Evolutionary conservation across 139 green algal genomes (phyloP).

Genomic region (Nannochloris sp.): DNA sequence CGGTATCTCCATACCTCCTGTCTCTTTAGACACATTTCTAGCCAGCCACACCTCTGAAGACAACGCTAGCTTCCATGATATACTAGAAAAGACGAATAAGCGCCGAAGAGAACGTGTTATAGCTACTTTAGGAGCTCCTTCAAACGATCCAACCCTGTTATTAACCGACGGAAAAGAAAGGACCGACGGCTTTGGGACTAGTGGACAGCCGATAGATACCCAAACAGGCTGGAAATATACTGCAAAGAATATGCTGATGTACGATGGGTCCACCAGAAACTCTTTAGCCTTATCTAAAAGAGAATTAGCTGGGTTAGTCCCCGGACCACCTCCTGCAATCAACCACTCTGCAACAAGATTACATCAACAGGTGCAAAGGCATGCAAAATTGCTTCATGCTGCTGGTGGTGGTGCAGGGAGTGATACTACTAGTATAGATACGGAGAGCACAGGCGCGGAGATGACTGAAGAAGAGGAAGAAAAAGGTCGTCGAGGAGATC

Average conservation of each 20-base stretch:
- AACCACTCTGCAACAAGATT: constrained; percentile 52
- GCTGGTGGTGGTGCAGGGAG: not conserved
- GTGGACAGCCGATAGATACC: constrained; percentile 48
- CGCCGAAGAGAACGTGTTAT: not conserved
- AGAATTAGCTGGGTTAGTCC: constrained; percentile 42
- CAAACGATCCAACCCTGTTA: constrained; percentile 1
- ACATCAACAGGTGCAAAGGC: not conserved
- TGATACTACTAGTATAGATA: not conserved
- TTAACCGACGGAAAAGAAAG: constrained; percentile 12
- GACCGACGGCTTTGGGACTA: constrained; percentile 66
- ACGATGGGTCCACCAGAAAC: constrained; percentile 39
- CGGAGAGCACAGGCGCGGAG: not conserved
- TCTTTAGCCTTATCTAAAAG: constrained; percentile 26
- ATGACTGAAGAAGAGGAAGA: not conserved
- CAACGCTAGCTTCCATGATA: constrained; percentile 69
- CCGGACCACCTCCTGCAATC: constrained; percentile 61
- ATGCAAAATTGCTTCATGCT: too few species aligned
- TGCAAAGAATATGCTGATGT: constrained; percentile 66
- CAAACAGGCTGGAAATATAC: constrained; percentile 44
- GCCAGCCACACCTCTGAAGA: constrained; percentile 68
- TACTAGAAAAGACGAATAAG: constrained; percentile 47
- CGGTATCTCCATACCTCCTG: not conserved
- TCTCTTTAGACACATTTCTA: constrained; percentile 71
- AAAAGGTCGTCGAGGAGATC: not conserved
- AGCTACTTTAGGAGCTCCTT: not conserved